These are phyloP conservation scores for Starmerella kuoi DNA, from an alignment of 805 yeast genomes.

Conservation along the genomic window DNA sequence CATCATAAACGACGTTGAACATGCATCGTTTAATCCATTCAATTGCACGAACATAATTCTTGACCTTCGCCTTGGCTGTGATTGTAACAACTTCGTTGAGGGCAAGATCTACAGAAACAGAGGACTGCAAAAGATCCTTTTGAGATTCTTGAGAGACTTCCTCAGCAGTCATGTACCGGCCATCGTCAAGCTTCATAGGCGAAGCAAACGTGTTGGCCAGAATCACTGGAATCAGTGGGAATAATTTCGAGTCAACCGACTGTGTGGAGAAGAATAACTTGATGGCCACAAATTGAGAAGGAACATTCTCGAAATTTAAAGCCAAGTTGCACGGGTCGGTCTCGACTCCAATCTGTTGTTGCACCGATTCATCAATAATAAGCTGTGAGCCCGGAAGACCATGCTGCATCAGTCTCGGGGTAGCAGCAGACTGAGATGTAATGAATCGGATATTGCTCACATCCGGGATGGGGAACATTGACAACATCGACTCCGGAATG, in stretches of 20 bases:
- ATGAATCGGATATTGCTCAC: conserved; percentile 65
- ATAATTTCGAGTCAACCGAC: conserved; percentile 38
- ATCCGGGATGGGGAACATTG: conserved; percentile 57
- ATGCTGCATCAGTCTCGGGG: conserved; percentile 30
- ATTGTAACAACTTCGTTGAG: conserved; percentile 57
- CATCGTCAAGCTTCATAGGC: conserved; percentile 56
- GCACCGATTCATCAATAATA: conserved; percentile 14
- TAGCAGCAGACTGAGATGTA: conserved; percentile 49
- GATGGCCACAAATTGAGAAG: conserved; percentile 66
- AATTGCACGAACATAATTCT: conserved; percentile 55
- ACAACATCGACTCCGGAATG: conserved; percentile 57
- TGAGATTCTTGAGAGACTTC: conserved; percentile 63
- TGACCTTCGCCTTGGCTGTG: conserved; percentile 46
- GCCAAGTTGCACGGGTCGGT: conserved; percentile 36
- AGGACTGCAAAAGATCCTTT: conserved; percentile 50
- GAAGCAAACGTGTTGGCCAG: conserved; percentile 56
- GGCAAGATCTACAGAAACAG: conserved; percentile 45
- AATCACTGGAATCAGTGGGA: conserved; percentile 53
- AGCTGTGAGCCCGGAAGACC: conserved; percentile 7
- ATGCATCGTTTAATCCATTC: conserved; percentile 63
- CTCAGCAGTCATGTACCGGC: conserved; percentile 50
- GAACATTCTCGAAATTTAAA: conserved; percentile 65
- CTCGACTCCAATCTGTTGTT: conserved; percentile 15
- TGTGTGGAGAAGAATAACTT: conserved; percentile 48
- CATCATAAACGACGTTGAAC: conserved; percentile 58